phyloP scores from a whole-genome alignment of 1,284 basidiomycete genomes.

The Austroboletus olivaceoglutinosus region DNA sequence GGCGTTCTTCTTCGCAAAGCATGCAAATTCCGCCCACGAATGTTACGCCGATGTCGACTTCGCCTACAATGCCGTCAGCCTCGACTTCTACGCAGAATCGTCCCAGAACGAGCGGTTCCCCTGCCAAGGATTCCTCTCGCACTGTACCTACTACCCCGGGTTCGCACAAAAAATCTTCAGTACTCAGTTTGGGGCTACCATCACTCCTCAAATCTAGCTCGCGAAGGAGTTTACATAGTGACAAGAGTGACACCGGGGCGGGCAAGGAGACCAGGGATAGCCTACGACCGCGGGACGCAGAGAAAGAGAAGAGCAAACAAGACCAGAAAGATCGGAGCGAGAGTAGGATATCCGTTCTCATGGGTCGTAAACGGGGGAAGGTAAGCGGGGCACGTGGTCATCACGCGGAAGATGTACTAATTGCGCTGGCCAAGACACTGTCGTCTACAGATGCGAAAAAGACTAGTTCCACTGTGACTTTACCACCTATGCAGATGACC shows the following conservation, averaged over 20 bases:
- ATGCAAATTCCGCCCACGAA: constrained; percentile 58
- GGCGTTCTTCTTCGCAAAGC: constrained; percentile 87
- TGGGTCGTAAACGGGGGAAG: constrained; percentile 90
- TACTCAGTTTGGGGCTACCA: constrained; percentile 73
- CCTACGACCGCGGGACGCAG: constrained; percentile 44
- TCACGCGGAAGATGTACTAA: constrained; percentile 16
- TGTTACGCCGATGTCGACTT: constrained; percentile 39
- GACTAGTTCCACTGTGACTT: constrained; percentile 57
- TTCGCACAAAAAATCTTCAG: constrained; percentile 73
- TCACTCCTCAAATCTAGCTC: constrained; percentile 84
- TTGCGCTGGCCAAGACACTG: constrained; percentile 57
- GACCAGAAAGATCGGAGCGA: constrained; percentile 82
- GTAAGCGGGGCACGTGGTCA: constrained; percentile 44
- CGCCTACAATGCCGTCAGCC: constrained; percentile 53
- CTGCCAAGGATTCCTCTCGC: constrained; percentile 52
- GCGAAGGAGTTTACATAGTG: constrained; percentile 72
- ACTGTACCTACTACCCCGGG: constrained; percentile 54
- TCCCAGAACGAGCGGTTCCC: constrained; percentile 45
- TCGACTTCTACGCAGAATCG: constrained; percentile 42
- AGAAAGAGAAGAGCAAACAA: constrained; percentile 66
- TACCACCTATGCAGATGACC: constrained; percentile 87
- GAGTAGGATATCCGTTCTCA: constrained; percentile 82
- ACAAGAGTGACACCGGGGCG: constrained; percentile 57
- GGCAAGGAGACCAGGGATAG: constrained; percentile 47
- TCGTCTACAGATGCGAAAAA: constrained; percentile 82